Evolutionary conservation across 2,329 filamentous ascomycete species (phyloP).

Genomic region (Scolecobasidium constrictum): DNA sequence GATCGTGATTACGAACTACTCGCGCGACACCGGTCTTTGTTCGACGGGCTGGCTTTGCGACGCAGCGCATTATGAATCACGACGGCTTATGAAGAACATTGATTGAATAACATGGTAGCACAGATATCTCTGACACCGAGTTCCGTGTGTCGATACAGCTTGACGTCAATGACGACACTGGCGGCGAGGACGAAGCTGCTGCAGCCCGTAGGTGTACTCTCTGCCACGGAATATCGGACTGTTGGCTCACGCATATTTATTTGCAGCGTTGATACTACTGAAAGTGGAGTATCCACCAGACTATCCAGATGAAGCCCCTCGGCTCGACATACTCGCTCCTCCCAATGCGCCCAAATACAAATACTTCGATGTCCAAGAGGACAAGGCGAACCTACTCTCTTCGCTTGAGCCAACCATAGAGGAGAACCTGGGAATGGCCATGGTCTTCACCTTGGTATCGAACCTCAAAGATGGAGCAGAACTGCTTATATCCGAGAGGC

Average conservation of each 20-base stretch:
- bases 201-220: constrained; percentile 41
- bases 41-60: not conserved
- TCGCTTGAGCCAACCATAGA: constrained; percentile 65
- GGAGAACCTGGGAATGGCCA: constrained; percentile 93
- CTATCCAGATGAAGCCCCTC: constrained; percentile 80
- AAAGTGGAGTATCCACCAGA: constrained; percentile 80
- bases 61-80: too few relatives aligned
- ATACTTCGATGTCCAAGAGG: constrained; percentile 68
- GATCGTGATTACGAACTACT: too few relatives aligned
- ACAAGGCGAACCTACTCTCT: constrained; percentile 64
- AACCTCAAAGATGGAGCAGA: constrained; percentile 88
- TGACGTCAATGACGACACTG: constrained; percentile 71
- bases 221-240: constrained; percentile 2
- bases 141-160: constrained; percentile 80
- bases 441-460: constrained; percentile 87
- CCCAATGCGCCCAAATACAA: constrained; percentile 59
- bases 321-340: constrained; percentile 66
- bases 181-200: constrained; percentile 48
- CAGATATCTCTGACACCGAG: constrained; percentile 83
- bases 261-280: constrained; percentile 59
- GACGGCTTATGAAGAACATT: too few relatives aligned
- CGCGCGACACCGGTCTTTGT: too few relatives aligned
- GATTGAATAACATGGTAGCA: constrained; percentile 3
- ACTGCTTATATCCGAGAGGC: constrained; percentile 64
- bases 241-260: not conserved